Base-by-base conservation (phyloP, 2,329 filamentous ascomycete species). In the Alternaria sp. region DNA sequence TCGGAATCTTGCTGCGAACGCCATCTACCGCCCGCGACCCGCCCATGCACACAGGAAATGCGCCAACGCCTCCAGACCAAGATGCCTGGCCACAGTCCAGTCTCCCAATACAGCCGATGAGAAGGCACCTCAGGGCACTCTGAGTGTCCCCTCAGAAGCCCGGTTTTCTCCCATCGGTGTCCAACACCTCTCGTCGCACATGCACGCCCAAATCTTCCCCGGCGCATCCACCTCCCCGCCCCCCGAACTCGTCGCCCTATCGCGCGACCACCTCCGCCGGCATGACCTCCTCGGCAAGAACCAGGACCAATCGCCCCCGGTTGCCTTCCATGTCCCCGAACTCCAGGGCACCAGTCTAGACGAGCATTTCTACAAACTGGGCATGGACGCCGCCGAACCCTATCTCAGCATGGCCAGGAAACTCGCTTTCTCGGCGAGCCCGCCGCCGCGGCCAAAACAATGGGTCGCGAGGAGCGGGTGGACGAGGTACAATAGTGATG, bases 151-250 rank as follows among this genome's bases (percentile, higher is more conserved):
- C n/a, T 80, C 82, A 7, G 80, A 85, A 57, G 84, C 92, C 49
- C 89, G 95, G 67, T 92, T 91, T 82, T 99, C 96, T 80, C 91
- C 96, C 68, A 94, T 99, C 70, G 93, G 92, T 54, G 92, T 99
- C 39, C 95, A 99, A 80, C 94, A 98, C 73, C 83, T 99, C 68
- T 97, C 93, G 83, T 84, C 86, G 60, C 86, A 94, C 81, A 85
- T 99, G 44, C 92, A 94, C 78, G 76, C 86, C 2, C 95, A 98
- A 79, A 81, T 99, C 42, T 99, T 99, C 74, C 87, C 87, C 5
- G 80, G 83, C 39, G 81, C 81, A 48, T 74, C 78, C 62, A 79
- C 84, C 11, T 74, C 78, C 24, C 86, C 91, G 2, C 87, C 91
- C 2, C 81, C 86, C 43, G 87, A 93, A 59, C 87, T 99, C 7